A percentile compares a stretch with the other conserved stretches of the same genome.
These are phyloP conservation scores for Starmera caribaea DNA, from an alignment of 805 yeast genomes.

Conservation along the genomic window DNA sequence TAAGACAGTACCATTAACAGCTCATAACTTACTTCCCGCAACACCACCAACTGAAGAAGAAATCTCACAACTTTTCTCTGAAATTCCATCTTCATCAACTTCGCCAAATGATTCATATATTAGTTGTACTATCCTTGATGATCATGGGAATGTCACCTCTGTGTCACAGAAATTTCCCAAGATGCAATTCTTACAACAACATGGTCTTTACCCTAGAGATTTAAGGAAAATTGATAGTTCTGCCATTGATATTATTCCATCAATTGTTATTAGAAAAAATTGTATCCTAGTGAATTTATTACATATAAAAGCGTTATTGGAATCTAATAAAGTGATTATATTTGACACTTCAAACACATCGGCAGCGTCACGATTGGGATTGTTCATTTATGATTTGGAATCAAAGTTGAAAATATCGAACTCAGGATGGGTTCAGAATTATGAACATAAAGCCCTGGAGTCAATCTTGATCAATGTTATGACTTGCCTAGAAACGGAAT, in stretches of 20 bases:
- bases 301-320: conserved; percentile 85
- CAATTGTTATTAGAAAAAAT: conserved; percentile 67
- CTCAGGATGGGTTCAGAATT: conserved; percentile 36
- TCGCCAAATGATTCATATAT: conserved; percentile 38
- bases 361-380: conserved; percentile 63
- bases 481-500: conserved; percentile 69
- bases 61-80: no score
- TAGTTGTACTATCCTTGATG: conserved; percentile 76
- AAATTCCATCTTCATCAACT: conserved; percentile 15
- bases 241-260: conserved; percentile 78
- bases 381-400: conserved; percentile 79
- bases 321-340: conserved; percentile 65
- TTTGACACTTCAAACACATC: conserved; percentile 54
- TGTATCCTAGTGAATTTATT: conserved; percentile 76
- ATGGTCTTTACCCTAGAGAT: conserved; percentile 78
- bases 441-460: conserved; percentile 79
- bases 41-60: no score
- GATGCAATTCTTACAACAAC: conserved; percentile 62
- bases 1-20: no score
- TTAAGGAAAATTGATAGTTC: conserved; percentile 70
- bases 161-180: conserved; percentile 77
- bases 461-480: conserved; percentile 73
- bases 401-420: conserved; percentile 45
- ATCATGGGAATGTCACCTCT: conserved; percentile 61
- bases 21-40: no score